A percentile compares a stretch with the other conserved stretches of the same genome.
Conservation (phyloP, 306 rosid species). For the Abrus pulchellus region DNA sequence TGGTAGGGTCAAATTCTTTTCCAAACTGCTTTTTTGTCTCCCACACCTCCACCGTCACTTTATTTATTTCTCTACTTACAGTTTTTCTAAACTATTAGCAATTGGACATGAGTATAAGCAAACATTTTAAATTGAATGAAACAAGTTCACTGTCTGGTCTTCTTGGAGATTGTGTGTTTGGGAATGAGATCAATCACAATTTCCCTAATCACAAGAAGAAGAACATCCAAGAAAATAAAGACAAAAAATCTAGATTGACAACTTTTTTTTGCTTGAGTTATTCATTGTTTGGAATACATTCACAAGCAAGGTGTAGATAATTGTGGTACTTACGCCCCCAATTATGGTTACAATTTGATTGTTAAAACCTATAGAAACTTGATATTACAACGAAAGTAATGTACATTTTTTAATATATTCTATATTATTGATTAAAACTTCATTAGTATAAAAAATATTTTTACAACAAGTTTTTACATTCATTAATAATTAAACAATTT, state of each 20-base stretch:
- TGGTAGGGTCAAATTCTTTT: constrained; percentile 58
- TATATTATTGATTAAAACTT: no score
- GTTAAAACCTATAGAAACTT: no score
- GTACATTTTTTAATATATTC: no score
- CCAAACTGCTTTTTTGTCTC: constrained; percentile 36
- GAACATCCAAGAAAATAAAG: not conserved
- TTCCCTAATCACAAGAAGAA: not conserved
- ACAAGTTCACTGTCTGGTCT: not conserved
- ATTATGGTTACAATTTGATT: no score
- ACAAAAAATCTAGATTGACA: not conserved
- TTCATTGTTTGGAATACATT: not conserved
- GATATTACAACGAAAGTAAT: no score
- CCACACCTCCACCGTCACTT: constrained; percentile 1
- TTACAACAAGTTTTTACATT: no score
- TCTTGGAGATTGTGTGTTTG: not conserved
- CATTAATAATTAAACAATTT: no score
- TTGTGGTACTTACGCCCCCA: no score
- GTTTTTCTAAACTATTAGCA: constrained; percentile 5
- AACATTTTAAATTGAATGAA: not conserved
- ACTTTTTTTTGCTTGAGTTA: not conserved
- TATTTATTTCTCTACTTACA: not conserved
- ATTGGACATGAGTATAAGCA: not conserved
- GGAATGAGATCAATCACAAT: not conserved
- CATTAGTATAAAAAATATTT: no score
- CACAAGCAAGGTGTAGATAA: not conserved